Percentiles rank a stretch among this genome's conserved stretches.
Evolutionary conservation across 441 rosid genomes (phyloP).

Genomic region (Erysimum pusillum): DNA sequence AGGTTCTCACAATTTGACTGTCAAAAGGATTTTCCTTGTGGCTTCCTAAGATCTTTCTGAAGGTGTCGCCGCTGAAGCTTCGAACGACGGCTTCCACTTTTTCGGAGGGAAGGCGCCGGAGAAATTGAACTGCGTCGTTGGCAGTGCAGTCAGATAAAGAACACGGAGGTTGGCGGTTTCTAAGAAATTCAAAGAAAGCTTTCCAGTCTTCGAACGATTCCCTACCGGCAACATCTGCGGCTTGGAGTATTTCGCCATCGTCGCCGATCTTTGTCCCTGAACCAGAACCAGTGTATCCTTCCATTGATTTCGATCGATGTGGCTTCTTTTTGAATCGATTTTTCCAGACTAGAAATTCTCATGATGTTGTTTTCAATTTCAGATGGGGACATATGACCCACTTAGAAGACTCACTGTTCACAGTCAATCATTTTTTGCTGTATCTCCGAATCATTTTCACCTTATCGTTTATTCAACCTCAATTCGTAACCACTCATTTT

Average conservation of each 20-base stretch:
- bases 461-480: not conserved
- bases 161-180: not conserved
- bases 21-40: slow-evolving; percentile 1
- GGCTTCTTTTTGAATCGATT: too few relatives aligned
- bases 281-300: too few relatives aligned
- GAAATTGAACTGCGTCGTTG: slow-evolving; percentile 8
- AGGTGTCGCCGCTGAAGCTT: not conserved
- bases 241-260: too few relatives aligned
- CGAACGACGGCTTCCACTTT: not conserved
- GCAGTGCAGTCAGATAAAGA: not conserved
- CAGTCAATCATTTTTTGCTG: too few relatives aligned
- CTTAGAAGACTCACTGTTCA: too few relatives aligned
- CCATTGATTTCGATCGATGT: too few relatives aligned
- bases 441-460: too few relatives aligned
- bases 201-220: not conserved
- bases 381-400: too few relatives aligned
- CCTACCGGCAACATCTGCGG: too few relatives aligned
- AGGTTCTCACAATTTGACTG: not conserved
- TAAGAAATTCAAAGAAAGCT: slow-evolving; percentile 9
- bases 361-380: too few relatives aligned
- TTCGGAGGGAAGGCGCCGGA: not conserved
- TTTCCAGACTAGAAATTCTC: too few relatives aligned
- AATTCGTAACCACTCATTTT: not conserved
- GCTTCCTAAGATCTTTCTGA: not conserved
- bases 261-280: too few relatives aligned